Base-by-base conservation (phyloP, 2,329 filamentous ascomycete species). In the Didymella glomerata region DNA sequence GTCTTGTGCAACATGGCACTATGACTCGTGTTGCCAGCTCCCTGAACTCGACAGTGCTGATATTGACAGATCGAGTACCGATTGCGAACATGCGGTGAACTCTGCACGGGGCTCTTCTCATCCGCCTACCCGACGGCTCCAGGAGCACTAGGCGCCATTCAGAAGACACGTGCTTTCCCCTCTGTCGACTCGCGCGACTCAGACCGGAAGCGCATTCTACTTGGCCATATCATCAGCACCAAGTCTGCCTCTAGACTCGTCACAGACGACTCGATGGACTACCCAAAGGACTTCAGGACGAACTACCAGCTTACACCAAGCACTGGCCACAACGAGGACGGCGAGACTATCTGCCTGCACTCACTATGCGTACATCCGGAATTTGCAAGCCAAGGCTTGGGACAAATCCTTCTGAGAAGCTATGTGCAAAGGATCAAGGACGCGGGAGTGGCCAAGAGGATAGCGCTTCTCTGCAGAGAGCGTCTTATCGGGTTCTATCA, bases 41-140 rank as follows among this genome's bases (percentile, higher is more conserved):
- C 20, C 34, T 2, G 2, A 32, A 3, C 1, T 20, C 27, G 7
- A 34, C 48, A 20, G 11, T 45, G 30, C 48, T 54, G 22, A 57
- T 24, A 8, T 25, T 9, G 14, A 20, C 71, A 94, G 91, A 87
- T 95, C 70, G 80, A 85, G 56, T 96, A 96, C 77, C 90, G 92
- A 61, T 85, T 96, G 25, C 85, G 83, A 25, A 84, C 82, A 70
- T 93, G 90, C 74, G 88, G 90, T 38, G 90, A 93, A 71, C 84
- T 97, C 54, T 90, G 86, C 74, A 82, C 93, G 51, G 93, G 93
- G 27, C 79, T 97, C 54, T 97, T 94, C 80, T 90, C 90, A 64
- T 89, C 87, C 14, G 82, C 86, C 14, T 84, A 90, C 73, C 65
- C 79, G 76, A 85, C 84, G 61, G 74, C 82, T 14, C 49, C 67